Percentiles rank a stretch among this genome's conserved stretches.
These are phyloP conservation scores for Oidiodendron maius DNA, from an alignment of 495 filamentous ascomycete species.

Conservation along the genomic window DNA sequence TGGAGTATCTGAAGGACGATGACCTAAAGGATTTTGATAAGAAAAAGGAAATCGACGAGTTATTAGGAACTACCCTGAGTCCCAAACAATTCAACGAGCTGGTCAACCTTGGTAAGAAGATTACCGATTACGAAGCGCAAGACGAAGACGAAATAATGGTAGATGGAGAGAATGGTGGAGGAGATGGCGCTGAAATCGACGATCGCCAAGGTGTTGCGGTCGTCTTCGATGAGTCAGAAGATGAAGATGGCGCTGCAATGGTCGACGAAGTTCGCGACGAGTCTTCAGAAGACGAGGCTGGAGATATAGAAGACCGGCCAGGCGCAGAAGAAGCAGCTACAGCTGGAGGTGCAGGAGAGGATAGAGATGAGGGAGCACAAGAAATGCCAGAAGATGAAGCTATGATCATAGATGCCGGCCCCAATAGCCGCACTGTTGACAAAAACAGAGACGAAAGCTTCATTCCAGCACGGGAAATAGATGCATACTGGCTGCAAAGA, in stretches of 20 bases:
- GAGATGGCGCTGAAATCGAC: constrained; percentile 62
- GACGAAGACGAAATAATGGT: constrained; percentile 92
- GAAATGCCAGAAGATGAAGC: constrained; percentile 53
- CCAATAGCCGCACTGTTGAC: constrained; percentile 15
- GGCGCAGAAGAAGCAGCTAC: constrained; percentile 46
- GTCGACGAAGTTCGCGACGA: constrained; percentile 80
- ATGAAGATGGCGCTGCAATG: constrained; percentile 71
- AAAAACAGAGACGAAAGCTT: constrained; percentile 52
- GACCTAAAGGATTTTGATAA: constrained; percentile 97
- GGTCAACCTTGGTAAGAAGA: constrained; percentile 96
- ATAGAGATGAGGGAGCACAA: constrained; percentile 44
- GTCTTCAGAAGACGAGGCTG: constrained; percentile 63
- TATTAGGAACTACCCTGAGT: constrained; percentile 73
- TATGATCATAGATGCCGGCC: constrained; percentile 71
- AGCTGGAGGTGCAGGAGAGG: constrained; percentile 46
- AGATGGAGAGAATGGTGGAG: constrained; percentile 51
- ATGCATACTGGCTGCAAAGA: constrained; percentile 95
- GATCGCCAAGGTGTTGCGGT: constrained; percentile 95
- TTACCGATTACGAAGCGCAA: constrained; percentile 96
- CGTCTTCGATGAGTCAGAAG: constrained; percentile 91
- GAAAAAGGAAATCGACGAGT: constrained; percentile 94
- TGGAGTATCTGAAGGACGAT: constrained; percentile 92
- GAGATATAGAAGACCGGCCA: constrained; percentile 40
- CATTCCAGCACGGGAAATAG: constrained; percentile 79
- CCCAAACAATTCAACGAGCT: constrained; percentile 96